Conservation (phyloP, 805 yeast genomes). For the Lipomyces mesembrius region DNA sequence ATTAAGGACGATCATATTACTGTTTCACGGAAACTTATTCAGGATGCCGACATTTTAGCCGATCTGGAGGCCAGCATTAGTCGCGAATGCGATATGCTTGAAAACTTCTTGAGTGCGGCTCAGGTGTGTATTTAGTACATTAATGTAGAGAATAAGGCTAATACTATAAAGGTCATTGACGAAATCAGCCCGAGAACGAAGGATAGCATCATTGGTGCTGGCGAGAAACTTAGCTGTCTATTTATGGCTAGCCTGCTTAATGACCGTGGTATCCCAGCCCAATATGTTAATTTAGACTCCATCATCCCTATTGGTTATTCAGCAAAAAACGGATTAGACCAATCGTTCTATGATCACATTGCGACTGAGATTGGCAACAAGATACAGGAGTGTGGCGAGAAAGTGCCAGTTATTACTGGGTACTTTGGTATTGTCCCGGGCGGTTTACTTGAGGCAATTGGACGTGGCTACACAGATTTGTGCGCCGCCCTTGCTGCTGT, state of each 20-base stretch:
- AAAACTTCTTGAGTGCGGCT: slow-evolving; percentile 79
- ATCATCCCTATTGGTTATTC: slow-evolving; percentile 69
- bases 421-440: slow-evolving; percentile 97
- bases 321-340: slow-evolving; percentile 64
- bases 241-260: slow-evolving; percentile 85
- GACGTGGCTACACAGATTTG: slow-evolving; percentile 96
- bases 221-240: slow-evolving; percentile 89
- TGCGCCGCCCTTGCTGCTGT: slow-evolving; percentile 98
- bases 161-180: slow-evolving; percentile 67
- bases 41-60: slow-evolving; percentile 52
- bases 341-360: slow-evolving; percentile 59
- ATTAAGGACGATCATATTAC: slow-evolving; percentile 77
- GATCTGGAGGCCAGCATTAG: slow-evolving; percentile 63
- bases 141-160: background rate
- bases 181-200: slow-evolving; percentile 87
- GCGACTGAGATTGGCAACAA: slow-evolving; percentile 56
- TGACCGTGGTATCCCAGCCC: slow-evolving; percentile 78
- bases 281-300: slow-evolving; percentile 76
- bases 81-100: slow-evolving; percentile 68
- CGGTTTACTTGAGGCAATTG: slow-evolving; percentile 88
- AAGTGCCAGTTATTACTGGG: slow-evolving; percentile 88
- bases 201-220: slow-evolving; percentile 89
- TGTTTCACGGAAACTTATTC: slow-evolving; percentile 66
- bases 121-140: slow-evolving; percentile 45
- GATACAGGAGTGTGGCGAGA: slow-evolving; percentile 46